phyloP scores from a whole-genome alignment of 208 protist species.

The Leishmania major region DNA sequence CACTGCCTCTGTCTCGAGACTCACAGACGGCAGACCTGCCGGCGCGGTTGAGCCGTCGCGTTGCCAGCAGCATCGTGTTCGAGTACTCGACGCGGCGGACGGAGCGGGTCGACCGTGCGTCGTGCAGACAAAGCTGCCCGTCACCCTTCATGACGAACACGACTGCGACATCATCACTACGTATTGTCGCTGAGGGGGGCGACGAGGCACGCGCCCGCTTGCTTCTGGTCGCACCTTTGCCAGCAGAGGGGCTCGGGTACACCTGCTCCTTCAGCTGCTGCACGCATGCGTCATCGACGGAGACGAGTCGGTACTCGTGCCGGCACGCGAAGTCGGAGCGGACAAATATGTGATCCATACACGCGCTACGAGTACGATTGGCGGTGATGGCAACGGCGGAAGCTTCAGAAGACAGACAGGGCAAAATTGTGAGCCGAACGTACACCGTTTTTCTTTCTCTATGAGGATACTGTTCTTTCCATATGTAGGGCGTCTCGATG shows the following conservation, averaged over 20 bases:
- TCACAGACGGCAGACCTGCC: background rate
- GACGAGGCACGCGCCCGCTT: background rate
- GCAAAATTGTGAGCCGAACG: background rate
- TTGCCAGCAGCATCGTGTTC: slow-evolving; percentile 67
- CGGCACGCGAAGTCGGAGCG: slow-evolving; percentile 39
- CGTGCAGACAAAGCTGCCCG: slow-evolving; percentile 39
- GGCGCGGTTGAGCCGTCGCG: slow-evolving; percentile 17
- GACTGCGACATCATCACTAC: slow-evolving; percentile 10
- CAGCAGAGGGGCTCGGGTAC: background rate
- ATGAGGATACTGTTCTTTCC: background rate
- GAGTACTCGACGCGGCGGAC: slow-evolving; percentile 83
- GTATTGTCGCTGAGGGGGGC: background rate
- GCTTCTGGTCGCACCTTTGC: no score
- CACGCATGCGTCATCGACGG: slow-evolving; percentile 40
- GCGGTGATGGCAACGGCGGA: background rate
- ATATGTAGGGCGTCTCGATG: background rate
- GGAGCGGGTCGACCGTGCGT: slow-evolving; percentile 33
- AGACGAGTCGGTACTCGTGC: slow-evolving; percentile 52
- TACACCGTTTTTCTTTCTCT: background rate
- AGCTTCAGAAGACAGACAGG: background rate
- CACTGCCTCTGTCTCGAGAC: background rate
- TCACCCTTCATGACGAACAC: slow-evolving; percentile 53
- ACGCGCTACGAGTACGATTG: background rate
- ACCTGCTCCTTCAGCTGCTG: slow-evolving; percentile 7
- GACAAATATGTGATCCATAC: slow-evolving; percentile 55